Conservation (phyloP, 345 rosid genomes). For the Mercurialis annua region DNA sequence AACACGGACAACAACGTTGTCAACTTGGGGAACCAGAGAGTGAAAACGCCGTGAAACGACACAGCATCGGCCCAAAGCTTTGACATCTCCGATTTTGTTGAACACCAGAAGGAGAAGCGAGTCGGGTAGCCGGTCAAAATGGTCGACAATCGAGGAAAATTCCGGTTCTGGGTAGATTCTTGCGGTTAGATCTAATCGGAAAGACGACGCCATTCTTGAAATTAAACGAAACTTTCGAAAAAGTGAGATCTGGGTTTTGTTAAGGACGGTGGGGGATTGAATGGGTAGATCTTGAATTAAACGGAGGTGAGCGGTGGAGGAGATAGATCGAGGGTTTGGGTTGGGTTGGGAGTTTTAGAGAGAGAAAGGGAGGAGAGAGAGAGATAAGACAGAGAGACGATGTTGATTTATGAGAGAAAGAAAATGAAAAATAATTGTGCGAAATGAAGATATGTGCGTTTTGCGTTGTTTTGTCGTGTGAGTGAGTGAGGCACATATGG, state of each 20-base stretch:
- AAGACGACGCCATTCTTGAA: not conserved
- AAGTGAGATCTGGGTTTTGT: not conserved
- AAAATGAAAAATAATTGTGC: too few species aligned
- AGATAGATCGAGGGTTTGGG: slow-evolving; percentile 39
- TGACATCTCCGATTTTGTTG: slow-evolving; percentile 87
- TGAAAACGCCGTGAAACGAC: slow-evolving; percentile 78
- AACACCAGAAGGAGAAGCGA: slow-evolving; percentile 69
- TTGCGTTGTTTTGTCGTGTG: too few species aligned
- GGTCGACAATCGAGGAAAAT: slow-evolving; percentile 38
- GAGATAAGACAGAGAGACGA: too few species aligned
- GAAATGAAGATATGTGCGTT: slow-evolving; percentile 2
- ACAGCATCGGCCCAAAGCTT: slow-evolving; percentile 88
- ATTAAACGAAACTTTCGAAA: not conserved
- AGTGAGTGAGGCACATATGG: too few species aligned
- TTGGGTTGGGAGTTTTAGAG: slow-evolving; percentile 8
- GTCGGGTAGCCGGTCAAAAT: slow-evolving; percentile 85
- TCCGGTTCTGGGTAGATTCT: slow-evolving; percentile 49
- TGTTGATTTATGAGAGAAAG: not conserved
- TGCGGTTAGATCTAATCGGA: slow-evolving; percentile 53
- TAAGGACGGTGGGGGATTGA: not conserved
- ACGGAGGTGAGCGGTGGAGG: slow-evolving; percentile 17
- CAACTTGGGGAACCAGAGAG: slow-evolving; percentile 72
- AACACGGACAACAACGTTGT: slow-evolving; percentile 81
- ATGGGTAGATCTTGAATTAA: slow-evolving; percentile 2
- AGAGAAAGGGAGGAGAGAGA: slow-evolving; percentile 1